These are phyloP conservation scores for Microbotryum saponariae DNA, from an alignment of 1,284 basidiomycete species.

Conservation along the genomic window DNA sequence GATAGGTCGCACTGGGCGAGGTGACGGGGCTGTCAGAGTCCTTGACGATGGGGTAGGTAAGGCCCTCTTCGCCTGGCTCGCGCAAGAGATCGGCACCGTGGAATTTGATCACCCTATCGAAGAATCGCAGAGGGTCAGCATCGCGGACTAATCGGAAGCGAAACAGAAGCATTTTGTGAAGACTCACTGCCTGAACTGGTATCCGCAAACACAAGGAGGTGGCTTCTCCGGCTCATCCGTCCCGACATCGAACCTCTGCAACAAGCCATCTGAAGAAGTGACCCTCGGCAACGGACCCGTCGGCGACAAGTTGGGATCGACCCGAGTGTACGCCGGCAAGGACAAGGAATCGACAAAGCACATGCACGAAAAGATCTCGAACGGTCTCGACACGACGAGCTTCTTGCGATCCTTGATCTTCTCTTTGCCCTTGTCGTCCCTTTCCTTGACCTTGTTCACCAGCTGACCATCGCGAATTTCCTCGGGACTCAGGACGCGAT, in stretches of 20 bases:
- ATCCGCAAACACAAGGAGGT: constrained; percentile 24
- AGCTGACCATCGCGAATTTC: not conserved
- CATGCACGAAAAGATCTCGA: constrained; percentile 30
- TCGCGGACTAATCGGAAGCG: no score
- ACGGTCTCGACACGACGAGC: constrained; percentile 25
- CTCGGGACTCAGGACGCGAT: constrained; percentile 18
- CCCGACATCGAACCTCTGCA: no score
- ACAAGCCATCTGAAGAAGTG: no score
- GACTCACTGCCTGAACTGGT: not conserved
- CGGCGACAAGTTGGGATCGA: constrained; percentile 24
- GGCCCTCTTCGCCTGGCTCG: constrained; percentile 4
- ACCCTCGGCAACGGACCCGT: no score
- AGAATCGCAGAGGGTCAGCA: not conserved
- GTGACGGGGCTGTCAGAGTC: constrained; percentile 1
- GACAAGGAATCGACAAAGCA: constrained; percentile 32
- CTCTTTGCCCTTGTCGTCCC: constrained; percentile 15
- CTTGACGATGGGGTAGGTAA: constrained; percentile 7
- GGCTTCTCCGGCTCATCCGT: constrained; percentile 13
- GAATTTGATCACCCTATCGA: constrained; percentile 1
- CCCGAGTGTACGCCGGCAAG: constrained; percentile 25
- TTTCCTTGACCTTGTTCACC: not conserved
- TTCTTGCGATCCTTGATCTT: constrained; percentile 21
- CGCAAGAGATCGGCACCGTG: constrained; percentile 9
- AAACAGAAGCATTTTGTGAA: no score
- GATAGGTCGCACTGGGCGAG: no score